phyloP scores from a whole-genome alignment of 202 grass and related monocot genomes.

The Schoenoplectus tabernaemontani region DNA sequence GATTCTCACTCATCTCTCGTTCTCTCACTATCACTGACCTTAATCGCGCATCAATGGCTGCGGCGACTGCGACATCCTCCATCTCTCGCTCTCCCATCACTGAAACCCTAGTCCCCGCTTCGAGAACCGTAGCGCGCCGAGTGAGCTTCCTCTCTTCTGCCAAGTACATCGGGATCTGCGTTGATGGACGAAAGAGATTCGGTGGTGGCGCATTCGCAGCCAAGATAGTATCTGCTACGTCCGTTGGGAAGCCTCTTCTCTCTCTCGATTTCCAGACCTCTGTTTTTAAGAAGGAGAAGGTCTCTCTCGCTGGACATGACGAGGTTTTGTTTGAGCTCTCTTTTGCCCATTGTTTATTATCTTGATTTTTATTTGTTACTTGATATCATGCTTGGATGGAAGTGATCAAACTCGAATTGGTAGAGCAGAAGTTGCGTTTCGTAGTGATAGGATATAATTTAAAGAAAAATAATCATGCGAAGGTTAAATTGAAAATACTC shows the following conservation, averaged over 20 bases:
- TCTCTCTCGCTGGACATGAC: constrained; percentile 80
- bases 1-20: background rate
- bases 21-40: constrained; percentile 32
- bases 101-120: constrained; percentile 30
- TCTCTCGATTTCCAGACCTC: constrained; percentile 77
- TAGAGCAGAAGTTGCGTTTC: background rate
- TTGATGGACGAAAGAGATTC: background rate
- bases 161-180: background rate
- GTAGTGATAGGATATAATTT: background rate
- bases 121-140: constrained; percentile 11
- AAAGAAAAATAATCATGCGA: background rate
- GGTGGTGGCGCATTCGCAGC: constrained; percentile 34
- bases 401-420: background rate
- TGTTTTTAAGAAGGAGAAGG: constrained; percentile 95
- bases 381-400: background rate
- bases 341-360: background rate
- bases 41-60: constrained; percentile 27
- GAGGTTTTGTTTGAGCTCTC: constrained; percentile 38
- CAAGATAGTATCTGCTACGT: constrained; percentile 40
- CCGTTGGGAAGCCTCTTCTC: constrained; percentile 31
- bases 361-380: background rate
- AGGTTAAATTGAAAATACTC: background rate
- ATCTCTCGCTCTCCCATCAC: constrained; percentile 20
- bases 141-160: constrained; percentile 25
- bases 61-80: constrained; percentile 15